Percentiles rank a stretch among this genome's conserved stretches.
Conservation (phyloP, 345 rosid genomes). For the Nasturtium officinale region DNA sequence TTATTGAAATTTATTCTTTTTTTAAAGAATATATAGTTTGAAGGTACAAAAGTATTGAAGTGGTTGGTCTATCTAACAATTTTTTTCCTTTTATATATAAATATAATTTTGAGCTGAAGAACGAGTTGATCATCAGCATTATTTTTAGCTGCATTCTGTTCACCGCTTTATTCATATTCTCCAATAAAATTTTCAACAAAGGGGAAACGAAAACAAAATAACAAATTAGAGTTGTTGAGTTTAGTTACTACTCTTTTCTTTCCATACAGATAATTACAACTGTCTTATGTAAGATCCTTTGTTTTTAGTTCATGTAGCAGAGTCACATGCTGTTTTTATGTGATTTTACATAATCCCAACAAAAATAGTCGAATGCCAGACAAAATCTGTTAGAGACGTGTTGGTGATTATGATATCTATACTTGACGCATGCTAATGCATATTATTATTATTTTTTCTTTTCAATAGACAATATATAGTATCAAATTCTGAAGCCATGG, state of each 20-base stretch:
- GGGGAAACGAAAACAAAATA: background rate
- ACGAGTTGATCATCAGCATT: conserved; percentile 17
- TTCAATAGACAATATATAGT: background rate
- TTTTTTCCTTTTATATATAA: background rate
- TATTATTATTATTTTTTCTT: background rate
- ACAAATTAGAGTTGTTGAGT: conserved; percentile 29
- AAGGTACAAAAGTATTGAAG: conserved; percentile 23
- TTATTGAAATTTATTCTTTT: background rate
- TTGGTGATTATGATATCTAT: background rate
- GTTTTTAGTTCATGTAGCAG: background rate
- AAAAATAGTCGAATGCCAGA: background rate
- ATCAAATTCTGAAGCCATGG: background rate
- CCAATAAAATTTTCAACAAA: background rate
- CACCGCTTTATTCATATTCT: conserved; percentile 22
- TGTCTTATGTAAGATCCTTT: conserved; percentile 8
- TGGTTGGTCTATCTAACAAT: conserved; percentile 33
- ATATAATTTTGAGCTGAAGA: conserved; percentile 1
- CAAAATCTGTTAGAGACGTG: background rate
- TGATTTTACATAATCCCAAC: background rate
- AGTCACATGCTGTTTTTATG: conserved; percentile 19
- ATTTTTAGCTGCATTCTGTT: conserved; percentile 6
- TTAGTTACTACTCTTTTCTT: conserved; percentile 26
- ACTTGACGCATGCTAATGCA: background rate
- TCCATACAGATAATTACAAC: background rate
- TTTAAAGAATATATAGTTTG: background rate